A percentile compares a stretch with the other conserved stretches of the same genome.
These are phyloP conservation scores for Fusarium penzigii DNA, from an alignment of 2,329 filamentous ascomycete genomes.

Conservation along the genomic window DNA sequence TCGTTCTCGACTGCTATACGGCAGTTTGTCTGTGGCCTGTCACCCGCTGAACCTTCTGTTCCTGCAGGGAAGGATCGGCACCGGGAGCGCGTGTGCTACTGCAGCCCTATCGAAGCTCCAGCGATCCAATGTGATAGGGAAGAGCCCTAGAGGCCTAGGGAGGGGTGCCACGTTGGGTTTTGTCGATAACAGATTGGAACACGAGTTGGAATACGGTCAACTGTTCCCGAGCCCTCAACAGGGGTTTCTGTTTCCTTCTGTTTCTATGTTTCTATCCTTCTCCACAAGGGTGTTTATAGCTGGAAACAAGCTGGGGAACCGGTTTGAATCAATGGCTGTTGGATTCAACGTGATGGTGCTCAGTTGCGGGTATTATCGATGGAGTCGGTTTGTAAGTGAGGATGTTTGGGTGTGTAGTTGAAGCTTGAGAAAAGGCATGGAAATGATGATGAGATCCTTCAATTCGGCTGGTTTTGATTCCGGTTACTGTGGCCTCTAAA, in stretches of 20 bases:
- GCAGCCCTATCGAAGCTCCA: conserved; percentile 23
- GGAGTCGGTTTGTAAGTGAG: not conserved
- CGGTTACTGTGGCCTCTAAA: too few relatives aligned
- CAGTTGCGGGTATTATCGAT: not conserved
- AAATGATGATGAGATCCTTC: too few relatives aligned
- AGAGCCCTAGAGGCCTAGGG: conserved; percentile 5
- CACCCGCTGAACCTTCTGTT: conserved; percentile 4
- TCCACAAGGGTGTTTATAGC: conserved; percentile 2
- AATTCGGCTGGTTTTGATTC: too few relatives aligned
- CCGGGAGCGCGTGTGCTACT: conserved; percentile 13
- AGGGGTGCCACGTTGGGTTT: conserved; percentile 1
- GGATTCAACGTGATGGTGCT: too few relatives aligned
- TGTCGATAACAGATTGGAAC: conserved; percentile 4
- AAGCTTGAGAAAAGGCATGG: too few relatives aligned
- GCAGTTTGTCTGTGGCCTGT: not conserved
- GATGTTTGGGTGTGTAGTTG: not conserved
- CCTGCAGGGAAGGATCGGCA: conserved; percentile 21
- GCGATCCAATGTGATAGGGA: conserved; percentile 13
- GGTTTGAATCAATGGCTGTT: not conserved
- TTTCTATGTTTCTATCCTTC: not conserved
- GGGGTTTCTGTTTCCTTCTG: conserved; percentile 12
- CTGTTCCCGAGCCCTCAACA: conserved; percentile 17
- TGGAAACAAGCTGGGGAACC: not conserved
- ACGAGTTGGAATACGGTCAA: not conserved
- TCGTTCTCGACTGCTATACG: conserved; percentile 9